Conservation (phyloP, 306 rosid species). For the Ormosia semicastrata region DNA sequence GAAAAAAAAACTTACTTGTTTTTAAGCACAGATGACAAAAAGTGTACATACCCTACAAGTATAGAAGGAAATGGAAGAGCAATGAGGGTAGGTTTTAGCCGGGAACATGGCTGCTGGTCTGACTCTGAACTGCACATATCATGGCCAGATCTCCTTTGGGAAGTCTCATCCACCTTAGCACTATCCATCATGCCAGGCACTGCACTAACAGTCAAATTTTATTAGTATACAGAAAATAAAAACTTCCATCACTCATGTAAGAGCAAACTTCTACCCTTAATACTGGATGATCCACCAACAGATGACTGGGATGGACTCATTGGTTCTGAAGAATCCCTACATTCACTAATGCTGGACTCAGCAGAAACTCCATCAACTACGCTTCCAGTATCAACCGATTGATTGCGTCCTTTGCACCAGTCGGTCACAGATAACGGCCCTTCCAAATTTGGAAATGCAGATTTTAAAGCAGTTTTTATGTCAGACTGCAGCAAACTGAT, state of each 20-base stretch:
- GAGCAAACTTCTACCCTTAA: constrained; percentile 58
- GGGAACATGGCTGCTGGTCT: constrained; percentile 60
- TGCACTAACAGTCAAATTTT: constrained; percentile 33
- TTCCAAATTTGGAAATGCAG: constrained; percentile 83
- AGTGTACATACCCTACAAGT: constrained; percentile 84
- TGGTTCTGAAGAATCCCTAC: constrained; percentile 88
- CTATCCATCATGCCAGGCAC: constrained; percentile 61
- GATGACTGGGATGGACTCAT: constrained; percentile 89
- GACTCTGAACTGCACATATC: constrained; percentile 73
- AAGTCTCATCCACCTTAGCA: constrained; percentile 72
- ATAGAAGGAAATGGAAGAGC: constrained; percentile 88
- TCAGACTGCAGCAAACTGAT: constrained; percentile 92
- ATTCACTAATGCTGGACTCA: constrained; percentile 78
- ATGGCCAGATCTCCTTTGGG: constrained; percentile 79
- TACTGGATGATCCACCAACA: constrained; percentile 74
- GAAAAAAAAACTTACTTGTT: not conserved
- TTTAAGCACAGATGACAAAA: not conserved
- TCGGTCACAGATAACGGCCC: constrained; percentile 89
- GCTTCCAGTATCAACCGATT: constrained; percentile 62
- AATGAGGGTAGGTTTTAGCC: constrained; percentile 76
- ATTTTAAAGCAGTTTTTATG: constrained; percentile 86
- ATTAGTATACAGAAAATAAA: constrained; percentile 24
- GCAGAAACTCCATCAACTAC: constrained; percentile 77
- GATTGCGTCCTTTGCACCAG: constrained; percentile 97
- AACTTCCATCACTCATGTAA: constrained; percentile 10